These are phyloP conservation scores for Cucurbita ficifolia DNA, from an alignment of 306 rosid species.

Conservation along the genomic window DNA sequence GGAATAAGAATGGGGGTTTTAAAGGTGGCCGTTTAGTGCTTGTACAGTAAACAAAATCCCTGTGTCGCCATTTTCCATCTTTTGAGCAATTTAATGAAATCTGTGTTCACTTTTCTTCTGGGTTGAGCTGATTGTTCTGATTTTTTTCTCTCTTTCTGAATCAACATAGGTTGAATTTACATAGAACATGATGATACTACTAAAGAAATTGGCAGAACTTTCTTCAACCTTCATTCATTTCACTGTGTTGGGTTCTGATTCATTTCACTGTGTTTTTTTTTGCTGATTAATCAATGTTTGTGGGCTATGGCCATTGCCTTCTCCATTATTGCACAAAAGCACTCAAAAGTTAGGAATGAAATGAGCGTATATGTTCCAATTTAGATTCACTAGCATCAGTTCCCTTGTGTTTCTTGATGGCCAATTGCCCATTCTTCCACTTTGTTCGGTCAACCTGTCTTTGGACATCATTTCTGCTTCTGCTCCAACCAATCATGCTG, in stretches of 20 bases:
- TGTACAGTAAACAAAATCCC: slow-evolving; percentile 40
- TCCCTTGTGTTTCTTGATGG: not conserved
- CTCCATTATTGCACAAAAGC: not conserved
- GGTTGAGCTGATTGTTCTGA: not conserved
- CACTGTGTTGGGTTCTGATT: not conserved
- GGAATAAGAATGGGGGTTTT: slow-evolving; percentile 22
- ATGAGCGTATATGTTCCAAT: not conserved
- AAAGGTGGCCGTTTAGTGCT: slow-evolving; percentile 56
- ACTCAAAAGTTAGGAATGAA: not conserved
- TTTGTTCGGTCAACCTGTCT: not conserved
- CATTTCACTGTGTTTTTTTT: not conserved
- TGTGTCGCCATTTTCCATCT: not conserved
- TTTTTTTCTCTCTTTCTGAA: not conserved
- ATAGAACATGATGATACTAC: not conserved
- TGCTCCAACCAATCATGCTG: not conserved
- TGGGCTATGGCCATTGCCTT: not conserved
- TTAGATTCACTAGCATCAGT: not conserved
- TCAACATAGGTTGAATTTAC: not conserved
- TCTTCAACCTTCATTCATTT: not conserved
- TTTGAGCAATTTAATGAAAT: not conserved
- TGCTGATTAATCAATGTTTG: not conserved
- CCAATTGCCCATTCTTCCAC: not conserved
- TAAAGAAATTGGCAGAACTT: not conserved
- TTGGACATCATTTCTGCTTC: not conserved
- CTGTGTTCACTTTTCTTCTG: not conserved